These are phyloP conservation scores for Tulasnella sp. DNA, from an alignment of 768 basidiomycete species.

Conservation along the genomic window DNA sequence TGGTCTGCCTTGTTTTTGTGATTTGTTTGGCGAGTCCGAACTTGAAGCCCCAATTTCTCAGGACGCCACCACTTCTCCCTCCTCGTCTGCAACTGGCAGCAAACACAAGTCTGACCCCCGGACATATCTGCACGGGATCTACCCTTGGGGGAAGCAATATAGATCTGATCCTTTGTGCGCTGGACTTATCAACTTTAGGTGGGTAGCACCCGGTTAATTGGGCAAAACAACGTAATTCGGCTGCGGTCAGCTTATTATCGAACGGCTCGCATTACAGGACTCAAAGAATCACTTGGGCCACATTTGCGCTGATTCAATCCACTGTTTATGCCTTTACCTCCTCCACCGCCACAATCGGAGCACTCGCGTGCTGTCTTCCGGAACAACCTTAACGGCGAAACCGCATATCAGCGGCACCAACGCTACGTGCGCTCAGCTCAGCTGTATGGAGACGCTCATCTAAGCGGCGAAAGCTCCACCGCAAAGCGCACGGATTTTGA, in stretches of 20 bases:
- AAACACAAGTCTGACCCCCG: neutral
- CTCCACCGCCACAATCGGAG: conserved; percentile 24
- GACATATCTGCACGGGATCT: neutral
- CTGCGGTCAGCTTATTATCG: neutral
- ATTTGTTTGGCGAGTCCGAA: neutral
- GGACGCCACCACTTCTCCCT: neutral
- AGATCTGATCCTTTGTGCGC: neutral
- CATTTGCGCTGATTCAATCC: neutral
- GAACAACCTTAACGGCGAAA: conserved; percentile 42
- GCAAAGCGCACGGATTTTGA: conserved; percentile 46
- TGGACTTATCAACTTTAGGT: neutral
- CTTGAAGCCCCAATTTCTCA: neutral
- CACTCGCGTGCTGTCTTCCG: conserved; percentile 37
- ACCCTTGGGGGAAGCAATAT: neutral
- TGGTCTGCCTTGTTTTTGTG: neutral
- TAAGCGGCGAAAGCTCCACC: neutral
- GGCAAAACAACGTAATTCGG: neutral
- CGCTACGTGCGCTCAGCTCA: conserved; percentile 35
- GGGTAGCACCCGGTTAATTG: neutral
- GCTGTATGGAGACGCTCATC: conserved; percentile 25
- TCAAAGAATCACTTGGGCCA: neutral
- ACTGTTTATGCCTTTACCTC: conserved; percentile 25
- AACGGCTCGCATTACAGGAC: neutral
- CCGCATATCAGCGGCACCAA: conserved; percentile 44
- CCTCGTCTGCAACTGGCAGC: neutral